Evolutionary conservation across 2,329 filamentous ascomycete genomes (phyloP).

Genomic region (Pseudogymnoascus sp.): DNA sequence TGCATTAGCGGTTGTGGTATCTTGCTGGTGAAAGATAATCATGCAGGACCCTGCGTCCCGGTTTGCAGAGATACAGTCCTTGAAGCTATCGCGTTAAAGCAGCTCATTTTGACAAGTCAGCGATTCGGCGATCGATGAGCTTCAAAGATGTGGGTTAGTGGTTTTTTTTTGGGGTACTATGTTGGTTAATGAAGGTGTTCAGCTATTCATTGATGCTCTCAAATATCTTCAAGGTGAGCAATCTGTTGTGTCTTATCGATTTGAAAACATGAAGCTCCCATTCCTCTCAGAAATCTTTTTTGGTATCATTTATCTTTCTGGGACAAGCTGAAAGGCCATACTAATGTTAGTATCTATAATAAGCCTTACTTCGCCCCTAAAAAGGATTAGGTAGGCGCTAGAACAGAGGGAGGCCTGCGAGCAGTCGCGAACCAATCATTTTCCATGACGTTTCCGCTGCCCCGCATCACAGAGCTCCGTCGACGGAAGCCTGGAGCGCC

Average conservation of each 20-base stretch:
- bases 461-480: too few species aligned
- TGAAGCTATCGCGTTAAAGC: constrained; percentile 3
- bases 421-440: too few species aligned
- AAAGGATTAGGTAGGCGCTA: too few species aligned
- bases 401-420: too few species aligned
- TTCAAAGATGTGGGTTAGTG: not conserved
- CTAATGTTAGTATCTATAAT: not conserved
- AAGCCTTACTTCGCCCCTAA: not conserved
- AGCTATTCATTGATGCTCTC: not conserved
- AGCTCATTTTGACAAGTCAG: constrained; percentile 2
- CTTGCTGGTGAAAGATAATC: not conserved
- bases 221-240: not conserved
- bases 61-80: not conserved
- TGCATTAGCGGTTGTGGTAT: too few species aligned
- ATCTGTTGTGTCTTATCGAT: not conserved
- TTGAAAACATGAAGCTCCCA: not conserved
- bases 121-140: not conserved
- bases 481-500: too few species aligned
- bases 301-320: too few species aligned
- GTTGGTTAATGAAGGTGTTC: not conserved
- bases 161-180: not conserved
- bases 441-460: too few species aligned
- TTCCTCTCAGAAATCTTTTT: too few species aligned
- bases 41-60: not conserved
- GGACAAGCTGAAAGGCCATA: not conserved